Conservation (phyloP, 345 rosid genomes). For the Moricandia moricandioides region DNA sequence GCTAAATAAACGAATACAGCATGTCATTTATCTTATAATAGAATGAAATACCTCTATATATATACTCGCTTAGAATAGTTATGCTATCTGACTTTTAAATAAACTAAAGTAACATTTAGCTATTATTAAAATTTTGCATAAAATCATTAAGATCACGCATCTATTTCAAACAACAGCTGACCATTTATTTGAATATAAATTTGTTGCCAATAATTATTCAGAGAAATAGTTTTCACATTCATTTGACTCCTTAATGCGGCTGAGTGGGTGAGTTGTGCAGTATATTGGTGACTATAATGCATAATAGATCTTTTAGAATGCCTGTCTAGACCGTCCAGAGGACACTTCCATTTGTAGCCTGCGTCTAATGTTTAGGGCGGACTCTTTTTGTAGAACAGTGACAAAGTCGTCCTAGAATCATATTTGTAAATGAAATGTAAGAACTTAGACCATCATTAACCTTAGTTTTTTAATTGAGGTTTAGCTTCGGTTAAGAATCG, state of each 20-base stretch:
- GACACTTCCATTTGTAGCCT: background rate
- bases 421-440: background rate
- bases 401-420: background rate
- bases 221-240: constrained; percentile 3
- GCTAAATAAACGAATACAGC: background rate
- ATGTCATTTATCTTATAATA: background rate
- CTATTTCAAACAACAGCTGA: background rate
- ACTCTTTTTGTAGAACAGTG: background rate
- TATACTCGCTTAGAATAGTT: background rate
- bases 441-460: too few species aligned
- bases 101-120: background rate
- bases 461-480: too few species aligned
- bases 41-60: too few species aligned
- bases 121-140: background rate
- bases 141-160: background rate
- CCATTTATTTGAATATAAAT: background rate
- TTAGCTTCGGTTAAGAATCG: too few species aligned
- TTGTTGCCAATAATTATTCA: background rate
- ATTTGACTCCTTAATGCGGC: too few species aligned
- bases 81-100: background rate
- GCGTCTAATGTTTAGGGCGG: constrained; percentile 6
- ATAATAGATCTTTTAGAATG: constrained; percentile 5
- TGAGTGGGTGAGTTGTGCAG: too few species aligned
- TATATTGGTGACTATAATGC: background rate
- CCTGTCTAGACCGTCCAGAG: background rate